phyloP scores from a whole-genome alignment of 352 stramenopile genomes.

The Elongisporangium undulatum region DNA sequence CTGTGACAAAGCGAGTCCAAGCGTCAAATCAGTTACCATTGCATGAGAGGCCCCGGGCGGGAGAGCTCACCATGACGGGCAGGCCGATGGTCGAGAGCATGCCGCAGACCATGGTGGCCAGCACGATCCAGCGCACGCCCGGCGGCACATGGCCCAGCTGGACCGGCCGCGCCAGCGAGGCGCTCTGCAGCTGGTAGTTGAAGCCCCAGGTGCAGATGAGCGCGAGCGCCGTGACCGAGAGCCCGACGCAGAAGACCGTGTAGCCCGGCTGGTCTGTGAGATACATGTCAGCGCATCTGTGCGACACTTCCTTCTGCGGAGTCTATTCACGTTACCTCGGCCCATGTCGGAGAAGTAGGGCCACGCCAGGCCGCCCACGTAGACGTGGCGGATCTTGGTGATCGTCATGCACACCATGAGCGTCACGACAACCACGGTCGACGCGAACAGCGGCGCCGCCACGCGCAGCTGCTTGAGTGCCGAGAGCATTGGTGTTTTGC shows the following conservation, averaged over 20 bases:
- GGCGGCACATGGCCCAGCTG: conserved; percentile 24
- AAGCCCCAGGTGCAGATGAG: conserved; percentile 41
- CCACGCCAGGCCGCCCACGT: conserved; percentile 50
- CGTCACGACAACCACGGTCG: conserved; percentile 29
- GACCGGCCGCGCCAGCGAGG: conserved; percentile 24
- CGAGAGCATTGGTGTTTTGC: neutral
- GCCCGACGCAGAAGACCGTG: conserved; percentile 45
- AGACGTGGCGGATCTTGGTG: conserved; percentile 43
- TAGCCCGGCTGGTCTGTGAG: conserved; percentile 40
- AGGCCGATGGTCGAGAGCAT: conserved; percentile 43
- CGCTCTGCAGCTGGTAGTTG: conserved; percentile 54
- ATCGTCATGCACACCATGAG: conserved; percentile 49
- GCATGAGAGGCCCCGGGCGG: no score
- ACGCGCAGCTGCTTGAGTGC: neutral
- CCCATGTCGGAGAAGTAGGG: conserved; percentile 71
- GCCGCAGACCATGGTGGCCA: conserved; percentile 16
- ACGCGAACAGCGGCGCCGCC: conserved; percentile 30
- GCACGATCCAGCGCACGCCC: conserved; percentile 15
- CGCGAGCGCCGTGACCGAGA: conserved; percentile 26
- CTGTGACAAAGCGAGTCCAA: neutral
- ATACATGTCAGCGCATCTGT: neutral
- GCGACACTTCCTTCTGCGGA: neutral
- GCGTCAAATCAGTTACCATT: no score
- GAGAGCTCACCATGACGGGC: conserved; percentile 36
- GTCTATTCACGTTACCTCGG: conserved; percentile 17